Evolutionary conservation across 202 grass and related monocot genomes (phyloP).

Genomic region (Hordeum pubiflorum): DNA sequence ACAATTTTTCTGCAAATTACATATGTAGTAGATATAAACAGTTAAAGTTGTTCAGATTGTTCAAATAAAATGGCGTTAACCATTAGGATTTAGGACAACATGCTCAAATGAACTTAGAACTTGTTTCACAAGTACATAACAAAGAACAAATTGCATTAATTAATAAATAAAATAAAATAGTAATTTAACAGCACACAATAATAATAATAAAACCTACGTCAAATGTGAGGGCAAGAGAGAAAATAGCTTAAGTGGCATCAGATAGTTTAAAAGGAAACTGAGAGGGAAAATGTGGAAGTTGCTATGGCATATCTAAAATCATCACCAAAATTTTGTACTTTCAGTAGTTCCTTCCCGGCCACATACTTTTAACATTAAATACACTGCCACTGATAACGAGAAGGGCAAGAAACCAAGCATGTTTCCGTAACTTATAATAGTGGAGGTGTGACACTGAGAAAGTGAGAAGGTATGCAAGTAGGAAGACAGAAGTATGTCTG

Average conservation of each 20-base stretch:
- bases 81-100: not conserved
- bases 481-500: not conserved
- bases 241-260: not conserved
- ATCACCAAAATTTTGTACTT: not conserved
- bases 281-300: not conserved
- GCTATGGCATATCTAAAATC: not conserved
- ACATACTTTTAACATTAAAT: not conserved
- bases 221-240: not conserved
- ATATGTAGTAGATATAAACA: conserved; percentile 34
- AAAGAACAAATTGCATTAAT: not conserved
- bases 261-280: not conserved
- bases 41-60: not conserved
- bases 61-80: not conserved
- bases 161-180: not conserved
- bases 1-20: conserved; percentile 86
- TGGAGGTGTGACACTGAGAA: not conserved
- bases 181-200: not conserved
- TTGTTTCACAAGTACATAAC: not conserved
- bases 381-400: not conserved
- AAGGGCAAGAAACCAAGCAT: not conserved
- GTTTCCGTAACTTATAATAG: not conserved
- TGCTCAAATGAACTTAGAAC: not conserved
- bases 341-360: not conserved
- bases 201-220: not conserved
- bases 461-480: not conserved